Evolutionary conservation across 805 yeast species (phyloP), one percentile per base, ranked within the genome.

Genomic region (Myxozyma vanderwaltii): DNA sequence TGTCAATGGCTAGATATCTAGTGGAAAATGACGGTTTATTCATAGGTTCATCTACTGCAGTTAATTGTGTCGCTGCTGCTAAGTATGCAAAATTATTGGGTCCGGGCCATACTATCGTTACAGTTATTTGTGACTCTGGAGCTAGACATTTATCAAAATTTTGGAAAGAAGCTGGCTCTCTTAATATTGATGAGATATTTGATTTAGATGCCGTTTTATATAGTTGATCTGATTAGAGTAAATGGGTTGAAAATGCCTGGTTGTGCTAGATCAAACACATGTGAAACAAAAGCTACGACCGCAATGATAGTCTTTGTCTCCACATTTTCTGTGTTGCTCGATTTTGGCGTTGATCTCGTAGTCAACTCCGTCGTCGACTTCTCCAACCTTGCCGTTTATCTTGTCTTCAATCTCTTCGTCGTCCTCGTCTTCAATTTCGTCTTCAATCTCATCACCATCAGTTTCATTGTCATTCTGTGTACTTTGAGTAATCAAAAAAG

Each of bases 71-170:
- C 4, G 97, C 96, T 0, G 96, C 96, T 0, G 81, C 84, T 4
- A 77, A 82, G 63, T 74, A 82, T 7, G 88, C 90, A 2, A 69
- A 73, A 56, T 68, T 71, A 27, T 81, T 53, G 54, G 81, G 74
- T 71, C 77, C 85, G 0, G 91, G 91, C 0, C 81, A 86, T 52
- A 81, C 77, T 19, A 83, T 92, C 23, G 95, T 92, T 4, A 83
- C 95, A 19, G 81, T 94, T 49, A 88, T 96, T 0, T 94, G 98
- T 71, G 99, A 92, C 71, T 85, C 95, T 4, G 99, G 99, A 0
- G 77, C 86, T 12, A 79, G 99, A 66, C 99, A 92, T 74, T 70
- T 92, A 59, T 87, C 94, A 51, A 92, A 92, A 73, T 94, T 92
- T 70, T 92, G 97, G 97, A 89, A 86, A 24, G 59, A 54, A 12